Conservation (phyloP, 768 basidiomycete genomes). For the Hortiboletus flavorubellus region DNA sequence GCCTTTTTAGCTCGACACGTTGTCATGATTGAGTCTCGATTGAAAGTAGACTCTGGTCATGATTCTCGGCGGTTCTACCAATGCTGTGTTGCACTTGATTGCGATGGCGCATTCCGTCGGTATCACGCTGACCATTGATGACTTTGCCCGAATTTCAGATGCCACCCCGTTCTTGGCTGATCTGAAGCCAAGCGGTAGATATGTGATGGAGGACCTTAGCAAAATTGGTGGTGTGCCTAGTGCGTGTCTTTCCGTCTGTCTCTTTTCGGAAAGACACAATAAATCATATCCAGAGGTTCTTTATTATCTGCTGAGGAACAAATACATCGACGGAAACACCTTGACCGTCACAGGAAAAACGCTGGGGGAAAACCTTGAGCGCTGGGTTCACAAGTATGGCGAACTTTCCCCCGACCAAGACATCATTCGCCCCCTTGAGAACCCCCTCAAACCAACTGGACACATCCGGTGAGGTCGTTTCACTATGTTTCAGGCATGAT, state of each 20-base stretch:
- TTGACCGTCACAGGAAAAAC: conserved; percentile 89
- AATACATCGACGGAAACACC: conserved; percentile 85
- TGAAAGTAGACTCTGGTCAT: conserved; percentile 79
- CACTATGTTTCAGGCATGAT: conserved; percentile 1
- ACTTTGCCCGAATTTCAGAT: conserved; percentile 93
- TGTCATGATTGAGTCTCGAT: conserved; percentile 7
- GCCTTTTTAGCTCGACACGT: conserved; percentile 9
- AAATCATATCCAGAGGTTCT: conserved; percentile 60
- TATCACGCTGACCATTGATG: conserved; percentile 82
- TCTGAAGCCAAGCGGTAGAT: conserved; percentile 95
- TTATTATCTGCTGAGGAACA: conserved; percentile 80
- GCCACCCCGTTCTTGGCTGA: conserved; percentile 92
- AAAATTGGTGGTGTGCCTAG: conserved; percentile 96
- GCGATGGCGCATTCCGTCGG: conserved; percentile 97
- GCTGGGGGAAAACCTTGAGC: conserved; percentile 88
- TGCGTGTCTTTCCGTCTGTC: conserved; percentile 37
- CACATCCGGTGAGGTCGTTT: conserved; percentile 67
- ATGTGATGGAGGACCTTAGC: conserved; percentile 97
- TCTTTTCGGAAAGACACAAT: not conserved
- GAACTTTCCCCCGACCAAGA: conserved; percentile 72
- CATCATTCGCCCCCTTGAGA: conserved; percentile 81
- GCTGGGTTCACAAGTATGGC: conserved; percentile 80
- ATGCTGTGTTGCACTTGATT: conserved; percentile 94
- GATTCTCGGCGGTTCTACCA: conserved; percentile 97
- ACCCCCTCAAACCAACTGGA: conserved; percentile 86